These are phyloP conservation scores for Kodamaea anthophila DNA, from an alignment of 1,139 yeast genomes.

Conservation along the genomic window DNA sequence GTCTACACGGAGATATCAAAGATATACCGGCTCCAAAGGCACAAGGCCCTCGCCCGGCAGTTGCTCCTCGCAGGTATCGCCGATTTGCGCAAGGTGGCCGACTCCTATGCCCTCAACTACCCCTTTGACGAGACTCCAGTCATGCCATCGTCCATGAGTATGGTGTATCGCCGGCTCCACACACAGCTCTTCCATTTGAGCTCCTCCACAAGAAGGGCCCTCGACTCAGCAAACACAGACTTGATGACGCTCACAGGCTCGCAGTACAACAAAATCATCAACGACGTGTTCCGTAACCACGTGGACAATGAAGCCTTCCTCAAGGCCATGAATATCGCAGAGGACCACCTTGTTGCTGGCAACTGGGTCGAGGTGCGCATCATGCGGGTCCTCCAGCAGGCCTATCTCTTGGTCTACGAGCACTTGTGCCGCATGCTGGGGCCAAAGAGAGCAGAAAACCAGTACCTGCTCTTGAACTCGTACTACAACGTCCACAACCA, in stretches of 20 bases:
- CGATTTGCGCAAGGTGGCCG: slow-evolving; percentile 17
- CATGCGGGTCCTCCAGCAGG: slow-evolving; percentile 16
- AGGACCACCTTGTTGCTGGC: slow-evolving; percentile 25
- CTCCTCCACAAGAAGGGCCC: not conserved
- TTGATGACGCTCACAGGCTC: slow-evolving; percentile 15
- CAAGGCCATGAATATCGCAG: slow-evolving; percentile 21
- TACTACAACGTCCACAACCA: slow-evolving; percentile 20
- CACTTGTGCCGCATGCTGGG: slow-evolving; percentile 14
- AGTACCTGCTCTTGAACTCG: slow-evolving; percentile 21
- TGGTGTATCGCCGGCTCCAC: slow-evolving; percentile 13
- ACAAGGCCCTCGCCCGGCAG: slow-evolving; percentile 17
- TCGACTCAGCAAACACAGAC: slow-evolving; percentile 3
- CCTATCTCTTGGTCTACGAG: slow-evolving; percentile 22
- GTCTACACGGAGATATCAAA: slow-evolving; percentile 25
- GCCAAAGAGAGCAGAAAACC: slow-evolving; percentile 10
- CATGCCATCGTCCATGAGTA: slow-evolving; percentile 18
- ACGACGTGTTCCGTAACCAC: slow-evolving; percentile 8
- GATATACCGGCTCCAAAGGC: slow-evolving; percentile 21
- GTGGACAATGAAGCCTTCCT: slow-evolving; percentile 9
- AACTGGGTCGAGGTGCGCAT: slow-evolving; percentile 25
- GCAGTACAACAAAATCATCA: slow-evolving; percentile 16
- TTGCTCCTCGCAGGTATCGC: slow-evolving; percentile 21
- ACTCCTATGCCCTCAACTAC: slow-evolving; percentile 12
- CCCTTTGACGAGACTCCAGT: slow-evolving; percentile 14
- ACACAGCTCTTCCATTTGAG: slow-evolving; percentile 1